Percentiles rank a stretch among this genome's conserved stretches.
phyloP scores from a whole-genome alignment of 1,284 basidiomycete species.

The Trichosporon sp. region DNA sequence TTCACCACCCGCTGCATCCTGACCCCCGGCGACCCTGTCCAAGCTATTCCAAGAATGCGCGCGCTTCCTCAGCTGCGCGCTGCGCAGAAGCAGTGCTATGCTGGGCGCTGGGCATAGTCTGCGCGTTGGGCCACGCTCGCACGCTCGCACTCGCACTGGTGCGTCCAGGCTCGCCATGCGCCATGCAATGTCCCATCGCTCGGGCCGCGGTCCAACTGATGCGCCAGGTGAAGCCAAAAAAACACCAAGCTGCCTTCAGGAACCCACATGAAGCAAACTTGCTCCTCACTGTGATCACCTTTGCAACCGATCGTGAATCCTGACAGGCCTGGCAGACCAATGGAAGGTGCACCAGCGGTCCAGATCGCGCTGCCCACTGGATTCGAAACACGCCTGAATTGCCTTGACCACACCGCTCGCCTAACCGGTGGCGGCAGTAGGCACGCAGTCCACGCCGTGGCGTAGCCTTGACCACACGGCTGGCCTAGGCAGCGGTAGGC shows the following conservation, averaged over 20 bases:
- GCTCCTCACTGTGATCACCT: background rate
- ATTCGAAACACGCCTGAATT: background rate
- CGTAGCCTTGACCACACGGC: too few relatives aligned
- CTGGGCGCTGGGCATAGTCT: background rate
- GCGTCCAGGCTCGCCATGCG: background rate
- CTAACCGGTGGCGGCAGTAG: background rate
- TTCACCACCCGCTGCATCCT: constrained; percentile 59
- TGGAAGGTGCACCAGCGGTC: background rate
- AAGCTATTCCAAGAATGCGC: background rate
- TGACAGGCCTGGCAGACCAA: background rate
- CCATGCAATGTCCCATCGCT: background rate
- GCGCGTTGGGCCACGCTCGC: too few relatives aligned
- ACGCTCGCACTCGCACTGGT: background rate
- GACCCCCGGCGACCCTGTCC: constrained; percentile 52
- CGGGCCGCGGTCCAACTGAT: background rate
- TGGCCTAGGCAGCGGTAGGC: too few relatives aligned
- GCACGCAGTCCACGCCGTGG: background rate
- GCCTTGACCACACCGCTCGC: too few relatives aligned
- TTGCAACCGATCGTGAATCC: background rate
- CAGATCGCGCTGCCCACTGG: background rate
- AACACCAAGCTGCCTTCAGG: background rate
- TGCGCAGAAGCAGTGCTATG: background rate
- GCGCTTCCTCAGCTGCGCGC: background rate
- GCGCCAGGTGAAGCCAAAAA: background rate
- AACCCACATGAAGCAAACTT: background rate